A percentile compares a stretch with the other conserved stretches of the same genome.
Conservation (phyloP, 108 stramenopile species). For the Epithemia pelagica region DNA sequence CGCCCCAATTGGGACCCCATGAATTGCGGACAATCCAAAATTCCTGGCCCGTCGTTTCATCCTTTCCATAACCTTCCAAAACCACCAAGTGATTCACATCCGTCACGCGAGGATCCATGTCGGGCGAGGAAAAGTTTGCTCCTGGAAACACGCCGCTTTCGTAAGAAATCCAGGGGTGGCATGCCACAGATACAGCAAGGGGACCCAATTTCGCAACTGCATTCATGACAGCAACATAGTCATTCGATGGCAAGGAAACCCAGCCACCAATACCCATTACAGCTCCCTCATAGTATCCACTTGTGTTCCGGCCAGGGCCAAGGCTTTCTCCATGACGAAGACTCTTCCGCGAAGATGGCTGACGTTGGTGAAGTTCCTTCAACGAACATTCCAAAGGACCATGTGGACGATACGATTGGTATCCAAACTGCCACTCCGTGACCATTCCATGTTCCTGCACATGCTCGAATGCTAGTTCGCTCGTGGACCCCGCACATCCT, state of each 20-base stretch:
- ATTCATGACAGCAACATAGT: slow-evolving; percentile 70
- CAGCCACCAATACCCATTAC: slow-evolving; percentile 69
- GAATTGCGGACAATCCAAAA: slow-evolving; percentile 83
- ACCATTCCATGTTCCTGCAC: slow-evolving; percentile 50
- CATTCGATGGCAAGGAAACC: slow-evolving; percentile 57
- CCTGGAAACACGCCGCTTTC: slow-evolving; percentile 44
- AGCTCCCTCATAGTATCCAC: slow-evolving; percentile 24
- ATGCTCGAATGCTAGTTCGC: slow-evolving; percentile 70
- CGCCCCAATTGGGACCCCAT: slow-evolving; percentile 82
- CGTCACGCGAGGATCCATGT: slow-evolving; percentile 1
- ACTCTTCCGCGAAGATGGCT: background rate
- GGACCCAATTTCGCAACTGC: slow-evolving; percentile 78
- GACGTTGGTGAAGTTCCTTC: background rate
- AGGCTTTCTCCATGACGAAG: too few species aligned
- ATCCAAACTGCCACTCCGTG: slow-evolving; percentile 48
- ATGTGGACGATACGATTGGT: slow-evolving; percentile 34
- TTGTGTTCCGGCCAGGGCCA: background rate
- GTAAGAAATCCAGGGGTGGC: slow-evolving; percentile 54
- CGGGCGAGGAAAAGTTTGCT: background rate
- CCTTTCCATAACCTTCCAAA: slow-evolving; percentile 80
- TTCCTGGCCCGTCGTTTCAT: slow-evolving; percentile 51
- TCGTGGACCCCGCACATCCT: slow-evolving; percentile 60
- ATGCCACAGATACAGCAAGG: slow-evolving; percentile 65
- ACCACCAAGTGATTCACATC: slow-evolving; percentile 82
- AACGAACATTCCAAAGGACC: slow-evolving; percentile 38